phyloP scores from a whole-genome alignment of 2,329 filamentous ascomycete genomes.

The Claviceps citrina region DNA sequence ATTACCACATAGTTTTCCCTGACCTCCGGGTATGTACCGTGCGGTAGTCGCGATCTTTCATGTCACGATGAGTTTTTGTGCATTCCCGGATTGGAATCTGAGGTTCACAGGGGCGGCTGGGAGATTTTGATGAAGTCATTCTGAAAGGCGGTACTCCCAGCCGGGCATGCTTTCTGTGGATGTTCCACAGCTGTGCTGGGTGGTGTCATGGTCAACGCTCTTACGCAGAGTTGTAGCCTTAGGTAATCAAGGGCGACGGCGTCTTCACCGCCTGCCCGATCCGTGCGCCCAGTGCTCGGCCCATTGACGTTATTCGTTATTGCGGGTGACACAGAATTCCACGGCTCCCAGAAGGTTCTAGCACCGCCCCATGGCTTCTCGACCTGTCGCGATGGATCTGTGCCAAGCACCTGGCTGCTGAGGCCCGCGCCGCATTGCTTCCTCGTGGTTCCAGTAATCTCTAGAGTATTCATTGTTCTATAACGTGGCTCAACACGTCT shows the following conservation, averaged over 20 bases:
- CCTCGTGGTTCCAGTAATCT: constrained; percentile 12
- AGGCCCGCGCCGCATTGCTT: not conserved
- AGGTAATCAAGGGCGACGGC: too few relatives aligned
- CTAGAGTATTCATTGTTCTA: constrained; percentile 6
- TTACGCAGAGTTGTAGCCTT: too few relatives aligned
- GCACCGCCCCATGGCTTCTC: constrained; percentile 2
- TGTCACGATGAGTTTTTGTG: not conserved
- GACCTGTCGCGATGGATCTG: not conserved
- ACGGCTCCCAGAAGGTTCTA: constrained; percentile 10
- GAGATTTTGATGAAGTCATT: too few relatives aligned
- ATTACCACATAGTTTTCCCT: not conserved
- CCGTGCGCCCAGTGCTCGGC: too few relatives aligned
- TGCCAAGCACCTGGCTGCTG: constrained; percentile 6
- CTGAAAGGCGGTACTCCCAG: too few relatives aligned
- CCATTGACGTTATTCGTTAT: too few relatives aligned
- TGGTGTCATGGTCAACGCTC: too few relatives aligned
- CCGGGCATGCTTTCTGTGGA: too few relatives aligned
- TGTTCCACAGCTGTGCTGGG: too few relatives aligned
- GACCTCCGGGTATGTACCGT: not conserved
- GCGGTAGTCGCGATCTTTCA: not conserved
- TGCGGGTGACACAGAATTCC: constrained; percentile 16
- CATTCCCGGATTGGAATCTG: too few relatives aligned
- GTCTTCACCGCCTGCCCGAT: too few relatives aligned
- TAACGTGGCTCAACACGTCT: not conserved
- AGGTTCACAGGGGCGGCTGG: too few relatives aligned